phyloP scores from a whole-genome alignment of 164 flowering plant genomes.

The Malania oleifera region DNA sequence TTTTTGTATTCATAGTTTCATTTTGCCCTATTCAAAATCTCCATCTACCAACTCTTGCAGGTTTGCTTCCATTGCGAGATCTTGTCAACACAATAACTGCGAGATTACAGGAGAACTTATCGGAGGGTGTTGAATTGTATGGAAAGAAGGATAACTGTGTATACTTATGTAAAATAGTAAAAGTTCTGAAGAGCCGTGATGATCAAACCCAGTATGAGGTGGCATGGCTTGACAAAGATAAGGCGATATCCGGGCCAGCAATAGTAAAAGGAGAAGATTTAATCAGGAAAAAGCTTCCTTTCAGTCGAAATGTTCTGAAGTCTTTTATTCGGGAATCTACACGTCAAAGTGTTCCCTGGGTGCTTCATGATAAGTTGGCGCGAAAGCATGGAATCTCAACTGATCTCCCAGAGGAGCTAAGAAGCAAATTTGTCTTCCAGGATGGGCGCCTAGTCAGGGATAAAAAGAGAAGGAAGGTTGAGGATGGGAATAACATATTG shows the following conservation, averaged over 20 bases:
- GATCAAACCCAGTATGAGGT: conserved; percentile 52
- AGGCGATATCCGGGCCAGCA: conserved; percentile 39
- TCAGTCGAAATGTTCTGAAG: conserved; percentile 62
- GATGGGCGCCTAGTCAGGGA: conserved; percentile 39
- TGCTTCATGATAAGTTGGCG: conserved; percentile 69
- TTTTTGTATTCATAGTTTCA: not conserved
- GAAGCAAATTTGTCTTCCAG: conserved; percentile 24
- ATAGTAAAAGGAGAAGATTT: conserved; percentile 46
- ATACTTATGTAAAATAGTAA: conserved; percentile 56
- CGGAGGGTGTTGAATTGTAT: conserved; percentile 57
- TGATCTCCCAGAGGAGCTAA: conserved; percentile 53
- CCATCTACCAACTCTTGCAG: conserved; percentile 30
- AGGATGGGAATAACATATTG: conserved; percentile 16
- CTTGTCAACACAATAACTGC: conserved; percentile 49
- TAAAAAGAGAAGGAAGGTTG: conserved; percentile 31
- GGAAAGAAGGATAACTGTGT: conserved; percentile 51
- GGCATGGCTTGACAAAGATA: conserved; percentile 63
- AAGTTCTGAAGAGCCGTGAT: conserved; percentile 39
- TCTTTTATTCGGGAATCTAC: conserved; percentile 91
- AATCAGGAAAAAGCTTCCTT: conserved; percentile 59
- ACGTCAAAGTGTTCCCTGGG: conserved; percentile 77
- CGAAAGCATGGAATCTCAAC: conserved; percentile 56
- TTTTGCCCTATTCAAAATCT: not conserved
- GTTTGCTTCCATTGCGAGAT: conserved; percentile 67
- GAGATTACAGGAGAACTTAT: conserved; percentile 42